Base-by-base conservation (phyloP, 805 yeast genomes). In the Wickerhamomyces mucosus region DNA sequence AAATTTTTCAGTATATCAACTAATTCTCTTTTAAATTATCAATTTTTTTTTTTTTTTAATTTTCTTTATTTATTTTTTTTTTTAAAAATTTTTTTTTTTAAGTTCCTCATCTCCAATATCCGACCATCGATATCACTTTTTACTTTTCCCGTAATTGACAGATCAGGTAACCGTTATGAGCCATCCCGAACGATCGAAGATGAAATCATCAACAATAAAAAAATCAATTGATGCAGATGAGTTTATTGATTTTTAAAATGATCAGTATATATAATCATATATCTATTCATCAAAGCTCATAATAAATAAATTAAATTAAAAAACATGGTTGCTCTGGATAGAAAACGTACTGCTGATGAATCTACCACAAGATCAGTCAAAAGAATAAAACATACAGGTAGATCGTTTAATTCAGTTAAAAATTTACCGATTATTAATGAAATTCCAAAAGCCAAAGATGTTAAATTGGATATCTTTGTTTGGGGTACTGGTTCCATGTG, bases 401-500 rank as follows among this genome's bases (percentile, higher is more conserved):
- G 46, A 34, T 50, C 55, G 3, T 26, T 45, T 18, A 49, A 49
- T 34, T 47, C 55, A 3, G 48, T 47, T 33, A 50, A 27, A 20
- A 30, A 34, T 24, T 36, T 47, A 11, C 53, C 53, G 26, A 35
- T 41, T 38, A 48, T 50, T 42, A 50, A 50, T 31, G 36, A 40
- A 24, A 46, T 47, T 22, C 48, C 51, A 24, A 18, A 33, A 8
- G 36, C 46, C 6, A 48, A 42, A 29, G 33, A 44, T 6, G 34
- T 39, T 2, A 31, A 71, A 15, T 59, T 89, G 33, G 92, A 86
- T 49, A 65, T 92, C 3, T 89, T 82, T 52, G 94, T 84, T 22
- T 92, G 94, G 81, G 99, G 99, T 25, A 73, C 94, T 2, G 98
- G 98, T 2, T 78, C 95, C 1, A 89, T 92, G 92, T 86, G 96